phyloP scores from a whole-genome alignment of 192 early-diverging fungal genomes.

The Chytriomyces confervae region DNA sequence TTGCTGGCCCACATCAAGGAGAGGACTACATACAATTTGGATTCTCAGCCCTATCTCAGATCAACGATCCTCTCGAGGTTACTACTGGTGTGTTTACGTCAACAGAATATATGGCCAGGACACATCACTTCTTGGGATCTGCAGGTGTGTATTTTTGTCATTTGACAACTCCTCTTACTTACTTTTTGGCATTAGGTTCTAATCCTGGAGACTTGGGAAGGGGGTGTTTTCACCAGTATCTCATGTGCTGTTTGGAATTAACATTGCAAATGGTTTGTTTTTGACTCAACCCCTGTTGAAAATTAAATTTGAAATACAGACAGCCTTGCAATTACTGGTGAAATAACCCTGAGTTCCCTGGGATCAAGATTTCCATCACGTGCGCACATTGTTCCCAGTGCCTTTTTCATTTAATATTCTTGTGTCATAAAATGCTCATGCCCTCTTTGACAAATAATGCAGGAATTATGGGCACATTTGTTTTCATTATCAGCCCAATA shows the following conservation, averaged over 20 bases:
- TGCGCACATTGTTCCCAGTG: neutral
- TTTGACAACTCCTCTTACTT: neutral
- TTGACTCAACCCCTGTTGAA: neutral
- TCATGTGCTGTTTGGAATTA: neutral
- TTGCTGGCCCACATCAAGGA: neutral
- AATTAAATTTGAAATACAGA: neutral
- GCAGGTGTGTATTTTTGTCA: slow-evolving; percentile 1
- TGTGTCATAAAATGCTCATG: too few species aligned
- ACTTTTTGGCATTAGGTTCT: neutral
- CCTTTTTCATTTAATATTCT: neutral
- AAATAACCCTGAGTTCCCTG: neutral
- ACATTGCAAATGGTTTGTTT: neutral
- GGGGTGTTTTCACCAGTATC: neutral
- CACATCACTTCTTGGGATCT: slow-evolving; percentile 1
- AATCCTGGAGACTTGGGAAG: neutral
- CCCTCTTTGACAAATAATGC: too few species aligned
- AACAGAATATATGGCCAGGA: neutral
- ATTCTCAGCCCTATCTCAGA: slow-evolving; percentile 6
- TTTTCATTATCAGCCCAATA: too few species aligned
- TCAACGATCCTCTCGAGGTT: neutral
- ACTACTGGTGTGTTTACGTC: neutral
- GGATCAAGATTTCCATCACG: slow-evolving; percentile 3
- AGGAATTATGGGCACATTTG: too few species aligned
- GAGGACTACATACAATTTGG: slow-evolving; percentile 8
- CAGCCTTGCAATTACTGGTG: neutral